Percentiles rank a stretch among this genome's conserved stretches.
Evolutionary conservation across 768 basidiomycete species (phyloP).

Genomic region (Phallus indusiatus): DNA sequence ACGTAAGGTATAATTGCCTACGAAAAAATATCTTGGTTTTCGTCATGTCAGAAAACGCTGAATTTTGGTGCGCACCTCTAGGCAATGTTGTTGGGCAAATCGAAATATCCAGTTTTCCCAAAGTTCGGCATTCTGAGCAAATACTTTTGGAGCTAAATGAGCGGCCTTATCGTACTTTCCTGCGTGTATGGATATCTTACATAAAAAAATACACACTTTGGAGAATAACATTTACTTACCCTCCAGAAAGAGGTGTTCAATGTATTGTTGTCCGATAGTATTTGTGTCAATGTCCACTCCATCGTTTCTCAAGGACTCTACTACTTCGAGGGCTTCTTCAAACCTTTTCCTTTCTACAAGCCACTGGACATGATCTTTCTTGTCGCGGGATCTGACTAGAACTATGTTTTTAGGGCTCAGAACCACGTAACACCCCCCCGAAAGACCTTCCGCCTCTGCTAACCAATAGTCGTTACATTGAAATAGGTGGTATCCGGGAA

Average conservation of each 20-base stretch:
- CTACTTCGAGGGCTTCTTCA: slow-evolving; percentile 79
- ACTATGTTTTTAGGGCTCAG: slow-evolving; percentile 82
- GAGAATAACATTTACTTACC: slow-evolving; percentile 33
- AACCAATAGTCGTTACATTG: slow-evolving; percentile 89
- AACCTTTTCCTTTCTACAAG: slow-evolving; percentile 77
- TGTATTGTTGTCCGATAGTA: slow-evolving; percentile 78
- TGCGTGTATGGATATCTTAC: slow-evolving; percentile 15
- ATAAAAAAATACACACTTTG: neutral
- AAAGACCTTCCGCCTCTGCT: slow-evolving; percentile 28
- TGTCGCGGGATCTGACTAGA: slow-evolving; percentile 79
- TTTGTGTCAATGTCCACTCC: slow-evolving; percentile 37
- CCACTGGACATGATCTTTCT: slow-evolving; percentile 87
- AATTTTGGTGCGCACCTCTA: slow-evolving; percentile 45
- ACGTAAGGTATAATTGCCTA: slow-evolving; percentile 85
- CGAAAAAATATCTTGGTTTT: neutral
- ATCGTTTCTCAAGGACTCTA: slow-evolving; percentile 54
- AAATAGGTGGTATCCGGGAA: slow-evolving; percentile 73
- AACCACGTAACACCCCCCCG: slow-evolving; percentile 55
- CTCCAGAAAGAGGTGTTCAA: slow-evolving; percentile 75
- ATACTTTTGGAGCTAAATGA: slow-evolving; percentile 72
- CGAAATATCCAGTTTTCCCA: slow-evolving; percentile 97
- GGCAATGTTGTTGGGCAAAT: slow-evolving; percentile 71
- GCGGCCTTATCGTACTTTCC: slow-evolving; percentile 75
- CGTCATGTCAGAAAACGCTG: neutral
- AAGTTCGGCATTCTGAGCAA: slow-evolving; percentile 63